These are phyloP conservation scores for Podospora pseudoanserina DNA, from an alignment of 495 filamentous ascomycete species.

Conservation along the genomic window DNA sequence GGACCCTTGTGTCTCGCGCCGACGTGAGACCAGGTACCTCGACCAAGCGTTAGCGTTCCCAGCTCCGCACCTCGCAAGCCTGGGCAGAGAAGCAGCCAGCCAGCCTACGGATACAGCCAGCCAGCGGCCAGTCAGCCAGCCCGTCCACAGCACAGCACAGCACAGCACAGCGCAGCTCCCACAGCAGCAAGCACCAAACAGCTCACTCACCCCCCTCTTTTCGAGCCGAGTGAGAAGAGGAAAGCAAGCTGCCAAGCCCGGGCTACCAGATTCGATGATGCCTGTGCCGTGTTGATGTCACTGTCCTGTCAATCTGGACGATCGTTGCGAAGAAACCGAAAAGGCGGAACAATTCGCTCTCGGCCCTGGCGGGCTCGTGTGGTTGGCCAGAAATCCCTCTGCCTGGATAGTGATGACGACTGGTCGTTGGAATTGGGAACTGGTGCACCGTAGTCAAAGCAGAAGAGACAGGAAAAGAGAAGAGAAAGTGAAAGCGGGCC, in stretches of 20 bases:
- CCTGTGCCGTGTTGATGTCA: conserved; percentile 9
- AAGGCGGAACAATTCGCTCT: background rate
- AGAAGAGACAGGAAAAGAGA: background rate
- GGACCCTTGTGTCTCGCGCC: conserved; percentile 15
- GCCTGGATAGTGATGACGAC: background rate
- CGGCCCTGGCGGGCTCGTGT: background rate
- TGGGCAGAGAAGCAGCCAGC: no score
- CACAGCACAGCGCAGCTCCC: no score
- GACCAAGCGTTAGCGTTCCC: background rate
- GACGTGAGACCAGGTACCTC: conserved; percentile 13
- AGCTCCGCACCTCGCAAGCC: background rate
- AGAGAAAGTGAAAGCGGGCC: background rate
- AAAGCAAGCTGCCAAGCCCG: conserved; percentile 2
- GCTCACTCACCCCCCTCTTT: no score
- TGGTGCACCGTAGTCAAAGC: background rate
- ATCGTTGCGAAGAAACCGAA: background rate
- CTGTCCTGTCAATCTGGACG: background rate
- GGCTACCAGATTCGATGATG: background rate
- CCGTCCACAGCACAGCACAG: no score
- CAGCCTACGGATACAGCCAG: no score
- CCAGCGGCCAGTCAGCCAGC: no score
- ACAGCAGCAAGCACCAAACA: no score
- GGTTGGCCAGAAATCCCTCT: conserved; percentile 4
- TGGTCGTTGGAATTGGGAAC: background rate
- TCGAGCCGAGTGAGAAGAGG: no score